Percentiles rank a stretch among this genome's conserved stretches.
These are phyloP conservation scores for Monilinia vaccinii-corymbosi DNA, from an alignment of 2,329 filamentous ascomycete species.

Conservation along the genomic window DNA sequence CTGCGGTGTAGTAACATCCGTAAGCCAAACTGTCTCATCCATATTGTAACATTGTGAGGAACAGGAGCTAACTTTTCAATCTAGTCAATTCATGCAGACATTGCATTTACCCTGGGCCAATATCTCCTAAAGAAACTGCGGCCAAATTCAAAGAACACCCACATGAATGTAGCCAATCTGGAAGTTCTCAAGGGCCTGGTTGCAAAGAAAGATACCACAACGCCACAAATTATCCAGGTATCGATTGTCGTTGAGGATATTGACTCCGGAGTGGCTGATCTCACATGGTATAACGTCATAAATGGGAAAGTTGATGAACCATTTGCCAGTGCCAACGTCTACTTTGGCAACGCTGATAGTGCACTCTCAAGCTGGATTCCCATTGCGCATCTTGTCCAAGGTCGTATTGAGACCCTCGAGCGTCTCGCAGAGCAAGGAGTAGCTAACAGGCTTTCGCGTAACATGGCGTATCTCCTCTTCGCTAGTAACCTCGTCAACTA, in stretches of 20 bases:
- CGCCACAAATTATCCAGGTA: neutral
- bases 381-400: too few relatives aligned
- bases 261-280: neutral
- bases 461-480: too few relatives aligned
- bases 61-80: too few relatives aligned
- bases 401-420: too few relatives aligned
- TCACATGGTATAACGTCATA: too few relatives aligned
- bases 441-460: too few relatives aligned
- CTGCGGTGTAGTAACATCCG: slow-evolving; percentile 11
- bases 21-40: neutral
- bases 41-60: slow-evolving; percentile 11
- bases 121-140: slow-evolving; percentile 40
- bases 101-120: slow-evolving; percentile 48
- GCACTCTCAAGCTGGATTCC: too few relatives aligned
- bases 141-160: slow-evolving; percentile 29
- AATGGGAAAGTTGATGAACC: too few relatives aligned
- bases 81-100: slow-evolving; percentile 46
- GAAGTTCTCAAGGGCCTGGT: slow-evolving; percentile 31
- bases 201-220: slow-evolving; percentile 16
- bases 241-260: neutral
- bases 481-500: too few relatives aligned
- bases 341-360: too few relatives aligned
- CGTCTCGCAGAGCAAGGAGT: too few relatives aligned
- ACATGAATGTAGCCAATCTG: slow-evolving; percentile 32
- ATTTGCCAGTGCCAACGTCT: too few relatives aligned